Evolutionary conservation across 345 rosid genomes (phyloP).

Genomic region (Eucalyptus marginata): DNA sequence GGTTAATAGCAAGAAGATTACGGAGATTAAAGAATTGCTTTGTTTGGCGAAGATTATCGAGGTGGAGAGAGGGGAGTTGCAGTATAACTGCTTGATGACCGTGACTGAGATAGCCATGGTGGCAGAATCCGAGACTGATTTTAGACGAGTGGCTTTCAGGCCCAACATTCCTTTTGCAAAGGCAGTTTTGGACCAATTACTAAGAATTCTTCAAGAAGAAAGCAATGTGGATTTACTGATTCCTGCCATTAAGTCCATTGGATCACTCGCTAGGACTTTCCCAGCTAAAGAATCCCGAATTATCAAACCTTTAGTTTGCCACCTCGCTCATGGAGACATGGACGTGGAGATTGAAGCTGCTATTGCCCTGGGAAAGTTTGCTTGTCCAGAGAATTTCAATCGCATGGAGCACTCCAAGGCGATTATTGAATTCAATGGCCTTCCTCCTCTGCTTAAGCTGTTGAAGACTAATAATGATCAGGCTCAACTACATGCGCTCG

Average conservation of each 20-base stretch:
- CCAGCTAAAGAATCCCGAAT: slow-evolving; percentile 40
- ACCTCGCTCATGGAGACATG: slow-evolving; percentile 12
- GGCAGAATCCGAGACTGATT: slow-evolving; percentile 39
- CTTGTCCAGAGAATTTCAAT: slow-evolving; percentile 39
- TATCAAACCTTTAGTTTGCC: slow-evolving; percentile 27
- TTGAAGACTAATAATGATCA: slow-evolving; percentile 9
- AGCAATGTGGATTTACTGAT: slow-evolving; percentile 10
- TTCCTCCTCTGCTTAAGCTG: slow-evolving; percentile 30
- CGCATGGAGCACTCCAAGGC: slow-evolving; percentile 36
- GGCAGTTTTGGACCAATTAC: slow-evolving; percentile 43
- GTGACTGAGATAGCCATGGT: slow-evolving; percentile 32
- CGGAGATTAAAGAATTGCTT: slow-evolving; percentile 42
- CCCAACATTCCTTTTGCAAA: slow-evolving; percentile 53
- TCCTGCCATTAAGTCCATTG: slow-evolving; percentile 35
- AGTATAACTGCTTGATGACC: slow-evolving; percentile 33
- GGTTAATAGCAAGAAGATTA: slow-evolving; percentile 25
- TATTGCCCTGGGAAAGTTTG: slow-evolving; percentile 43
- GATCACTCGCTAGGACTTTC: slow-evolving; percentile 48
- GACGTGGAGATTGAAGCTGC: slow-evolving; percentile 41
- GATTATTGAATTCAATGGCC: slow-evolving; percentile 39
- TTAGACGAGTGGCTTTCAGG: slow-evolving; percentile 44
- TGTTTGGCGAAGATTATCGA: slow-evolving; percentile 42
- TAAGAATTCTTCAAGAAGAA: slow-evolving; percentile 35
- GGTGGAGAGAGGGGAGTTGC: slow-evolving; percentile 35
- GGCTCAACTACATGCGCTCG: slow-evolving; percentile 23